These are phyloP conservation scores for Tephrocybe sp. DNA, from an alignment of 768 basidiomycete species.

Conservation along the genomic window DNA sequence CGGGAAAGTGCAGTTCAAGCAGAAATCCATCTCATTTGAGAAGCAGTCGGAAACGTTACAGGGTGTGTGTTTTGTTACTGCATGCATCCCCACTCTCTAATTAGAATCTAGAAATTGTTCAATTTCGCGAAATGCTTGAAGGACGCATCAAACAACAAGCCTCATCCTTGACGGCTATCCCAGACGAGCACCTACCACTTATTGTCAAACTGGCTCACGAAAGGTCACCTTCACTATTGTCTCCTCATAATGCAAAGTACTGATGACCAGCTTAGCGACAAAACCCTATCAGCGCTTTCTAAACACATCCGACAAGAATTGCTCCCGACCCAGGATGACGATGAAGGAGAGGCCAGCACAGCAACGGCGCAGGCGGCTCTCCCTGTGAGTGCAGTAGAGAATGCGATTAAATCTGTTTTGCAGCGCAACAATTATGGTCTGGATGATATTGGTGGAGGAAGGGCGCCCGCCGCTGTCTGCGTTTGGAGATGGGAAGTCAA, in stretches of 20 bases:
- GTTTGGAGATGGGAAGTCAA: conserved; percentile 90
- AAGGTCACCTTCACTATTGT: conserved; percentile 47
- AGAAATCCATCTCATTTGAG: conserved; percentile 73
- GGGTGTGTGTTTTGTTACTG: conserved; percentile 44
- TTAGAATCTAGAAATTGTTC: conserved; percentile 60
- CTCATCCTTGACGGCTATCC: conserved; percentile 55
- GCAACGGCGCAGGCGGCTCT: conserved; percentile 36
- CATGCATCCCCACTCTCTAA: conserved; percentile 3
- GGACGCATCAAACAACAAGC: conserved; percentile 45
- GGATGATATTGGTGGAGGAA: conserved; percentile 49
- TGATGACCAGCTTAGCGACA: conserved; percentile 56
- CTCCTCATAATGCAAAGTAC: neutral
- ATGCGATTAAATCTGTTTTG: conserved; percentile 62
- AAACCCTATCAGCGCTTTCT: conserved; percentile 57
- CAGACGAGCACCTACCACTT: conserved; percentile 69
- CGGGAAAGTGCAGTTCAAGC: conserved; percentile 74
- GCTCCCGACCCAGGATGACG: conserved; percentile 62
- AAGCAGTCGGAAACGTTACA: conserved; percentile 82
- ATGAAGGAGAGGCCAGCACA: conserved; percentile 39
- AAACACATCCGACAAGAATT: conserved; percentile 73
- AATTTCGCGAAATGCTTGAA: conserved; percentile 73
- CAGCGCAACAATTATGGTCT: conserved; percentile 82
- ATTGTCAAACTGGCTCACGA: conserved; percentile 85
- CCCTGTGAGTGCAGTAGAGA: conserved; percentile 58
- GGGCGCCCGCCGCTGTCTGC: conserved; percentile 60